Evolutionary conservation across 116 monocot species (phyloP).

Genomic region (Iris pallida): DNA sequence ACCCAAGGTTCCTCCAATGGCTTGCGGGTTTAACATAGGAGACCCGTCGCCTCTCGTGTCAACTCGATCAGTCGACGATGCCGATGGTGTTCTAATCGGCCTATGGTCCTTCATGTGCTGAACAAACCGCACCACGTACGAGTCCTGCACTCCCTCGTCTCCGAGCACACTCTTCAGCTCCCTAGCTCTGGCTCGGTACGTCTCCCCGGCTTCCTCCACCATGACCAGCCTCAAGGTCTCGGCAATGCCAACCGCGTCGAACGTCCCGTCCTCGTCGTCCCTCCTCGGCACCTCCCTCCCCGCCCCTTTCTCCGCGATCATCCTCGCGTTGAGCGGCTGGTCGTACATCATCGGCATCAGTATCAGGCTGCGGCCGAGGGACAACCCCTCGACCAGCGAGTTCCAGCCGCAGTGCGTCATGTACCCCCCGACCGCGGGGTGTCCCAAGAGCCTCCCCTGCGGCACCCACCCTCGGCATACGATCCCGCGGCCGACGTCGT

Average conservation of each 20-base stretch:
- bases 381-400: constrained; percentile 22
- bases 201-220: constrained; percentile 12
- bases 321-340: constrained; percentile 28
- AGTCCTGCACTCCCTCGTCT: not conserved
- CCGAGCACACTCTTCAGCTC: constrained; percentile 10
- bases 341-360: constrained; percentile 26
- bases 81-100: too few species aligned
- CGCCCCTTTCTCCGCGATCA: constrained; percentile 9
- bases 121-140: too few species aligned
- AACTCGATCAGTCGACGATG: too few species aligned
- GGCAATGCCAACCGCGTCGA: constrained; percentile 10
- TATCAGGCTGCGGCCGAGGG: constrained; percentile 14
- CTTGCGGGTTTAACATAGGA: too few species aligned
- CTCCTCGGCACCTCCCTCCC: constrained; percentile 20
- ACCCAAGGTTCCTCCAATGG: too few species aligned
- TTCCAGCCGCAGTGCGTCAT: constrained; percentile 23
- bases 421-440: constrained; percentile 16
- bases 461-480: constrained; percentile 21
- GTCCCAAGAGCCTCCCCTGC: constrained; percentile 17
- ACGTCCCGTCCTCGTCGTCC: constrained; percentile 20
- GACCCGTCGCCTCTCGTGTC: too few species aligned
- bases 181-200: not conserved
- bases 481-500: constrained; percentile 8
- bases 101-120: too few species aligned
- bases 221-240: constrained; percentile 15